Base-by-base conservation (phyloP, 2,329 filamentous ascomycete genomes). In the Lecanicillium sp. region DNA sequence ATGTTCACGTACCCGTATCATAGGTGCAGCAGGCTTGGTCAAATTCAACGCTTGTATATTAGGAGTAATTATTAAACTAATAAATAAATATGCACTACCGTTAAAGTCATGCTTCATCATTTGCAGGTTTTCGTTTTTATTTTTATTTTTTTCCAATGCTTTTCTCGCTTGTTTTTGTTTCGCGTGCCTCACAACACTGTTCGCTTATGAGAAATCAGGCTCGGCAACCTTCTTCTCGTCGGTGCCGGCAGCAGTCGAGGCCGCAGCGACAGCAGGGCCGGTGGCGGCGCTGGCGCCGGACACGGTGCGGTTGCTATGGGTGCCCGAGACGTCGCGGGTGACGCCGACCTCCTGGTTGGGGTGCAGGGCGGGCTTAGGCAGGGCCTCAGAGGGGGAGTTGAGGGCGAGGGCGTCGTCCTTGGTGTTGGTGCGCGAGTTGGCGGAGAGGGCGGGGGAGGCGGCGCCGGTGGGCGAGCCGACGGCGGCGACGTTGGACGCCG, bases 271-370 rank as follows among this genome's bases (percentile, higher is more conserved):
- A n/a, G n/a, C 14, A 17, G 26, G 11, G 39, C 32, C 12, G 41
- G 33, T 2, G n/a, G 35, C 26, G 21, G 33, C 20, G 12, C 33
- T 29, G 2, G 48, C 48, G 4, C 32, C 40, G 7, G 48, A 43
- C 30, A 35, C 30, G 24, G 66, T 65, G 52, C 71, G 67, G 15
- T 55, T 56, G 27, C 48, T 51, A 5, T 52, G 39, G 21, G 55
- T 37, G 52, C 29, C 43, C 55, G 29, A 48, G 26, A 15, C 37
- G 37, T 21, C 30, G 5, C 47, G 15, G 20, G 47, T 49, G 40
- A 49, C 47, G 41, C 47, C 47, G 15, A 37, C 29, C 40, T 49
- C 47, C 26, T 49, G 47, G 2, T 37, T 36, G 17, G 36, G 26
- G 6, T 30, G 46, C 38, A 42, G 39, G 19, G 33, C 46, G 11